These are phyloP conservation scores for Macadamia integrifolia DNA, from an alignment of 164 flowering plant species.

Conservation along the genomic window DNA sequence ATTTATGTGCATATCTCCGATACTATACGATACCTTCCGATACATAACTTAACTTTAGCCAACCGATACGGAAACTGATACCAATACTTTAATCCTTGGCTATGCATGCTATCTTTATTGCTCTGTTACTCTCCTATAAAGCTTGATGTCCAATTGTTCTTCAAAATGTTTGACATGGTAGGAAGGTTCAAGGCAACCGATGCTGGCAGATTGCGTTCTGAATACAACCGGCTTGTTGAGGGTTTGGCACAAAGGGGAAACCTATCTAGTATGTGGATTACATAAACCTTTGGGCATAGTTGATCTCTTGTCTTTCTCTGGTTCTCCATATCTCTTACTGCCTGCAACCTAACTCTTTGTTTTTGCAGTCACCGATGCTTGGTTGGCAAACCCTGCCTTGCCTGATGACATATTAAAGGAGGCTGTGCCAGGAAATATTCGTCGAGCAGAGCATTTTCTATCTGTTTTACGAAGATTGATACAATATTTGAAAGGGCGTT, in stretches of 20 bases:
- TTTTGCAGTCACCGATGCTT: conserved; percentile 59
- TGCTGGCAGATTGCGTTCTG: conserved; percentile 85
- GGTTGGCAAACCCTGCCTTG: conserved; percentile 93
- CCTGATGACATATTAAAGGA: conserved; percentile 96
- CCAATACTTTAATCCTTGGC: no score
- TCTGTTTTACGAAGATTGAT: conserved; percentile 85
- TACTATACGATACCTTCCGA: no score
- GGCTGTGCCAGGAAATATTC: conserved; percentile 98
- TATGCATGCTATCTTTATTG: neutral
- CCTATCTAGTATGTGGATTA: conserved; percentile 63
- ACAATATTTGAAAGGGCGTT: conserved; percentile 75
- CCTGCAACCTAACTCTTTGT: neutral
- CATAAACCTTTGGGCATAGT: neutral
- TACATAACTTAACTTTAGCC: no score
- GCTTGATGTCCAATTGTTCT: conserved; percentile 4
- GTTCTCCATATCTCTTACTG: conserved; percentile 1
- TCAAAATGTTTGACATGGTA: conserved; percentile 51
- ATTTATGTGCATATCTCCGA: no score
- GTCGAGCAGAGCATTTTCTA: conserved; percentile 94
- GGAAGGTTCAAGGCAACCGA: conserved; percentile 99
- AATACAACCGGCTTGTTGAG: conserved; percentile 91
- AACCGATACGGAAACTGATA: no score
- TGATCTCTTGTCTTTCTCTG: neutral
- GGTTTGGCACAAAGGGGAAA: conserved; percentile 92
- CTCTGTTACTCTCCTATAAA: neutral